These are phyloP conservation scores for Vanrija pseudolonga DNA, from an alignment of 1,284 basidiomycete genomes.

Conservation along the genomic window DNA sequence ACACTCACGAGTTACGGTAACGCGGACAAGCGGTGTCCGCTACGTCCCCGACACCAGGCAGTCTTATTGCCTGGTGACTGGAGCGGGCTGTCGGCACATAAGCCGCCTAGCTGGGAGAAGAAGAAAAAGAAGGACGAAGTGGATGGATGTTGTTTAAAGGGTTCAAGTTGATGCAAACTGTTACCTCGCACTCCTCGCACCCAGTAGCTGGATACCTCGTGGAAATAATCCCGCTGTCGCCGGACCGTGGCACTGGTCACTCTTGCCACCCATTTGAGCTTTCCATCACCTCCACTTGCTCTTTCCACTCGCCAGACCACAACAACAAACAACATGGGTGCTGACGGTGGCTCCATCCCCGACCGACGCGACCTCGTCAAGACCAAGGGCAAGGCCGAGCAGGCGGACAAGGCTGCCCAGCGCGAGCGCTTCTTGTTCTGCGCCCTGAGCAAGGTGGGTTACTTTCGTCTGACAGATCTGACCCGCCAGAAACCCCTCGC, in stretches of 20 bases:
- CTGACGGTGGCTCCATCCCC: conserved; percentile 50
- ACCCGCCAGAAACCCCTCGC: conserved; percentile 64
- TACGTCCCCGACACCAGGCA: conserved; percentile 13
- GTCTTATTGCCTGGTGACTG: conserved; percentile 5
- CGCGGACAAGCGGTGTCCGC: background rate
- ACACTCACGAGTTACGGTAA: conserved; percentile 6
- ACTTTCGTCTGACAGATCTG: background rate
- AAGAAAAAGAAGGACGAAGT: background rate
- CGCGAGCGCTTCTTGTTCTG: conserved; percentile 86
- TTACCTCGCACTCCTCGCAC: background rate
- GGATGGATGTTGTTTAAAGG: background rate
- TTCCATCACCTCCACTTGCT: background rate
- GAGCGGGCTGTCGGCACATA: conserved; percentile 2
- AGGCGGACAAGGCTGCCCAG: conserved; percentile 77
- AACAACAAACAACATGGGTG: conserved; percentile 34
- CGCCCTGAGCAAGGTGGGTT: conserved; percentile 78
- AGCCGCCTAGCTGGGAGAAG: background rate
- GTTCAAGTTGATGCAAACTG: background rate
- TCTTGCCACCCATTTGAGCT: too few relatives aligned
- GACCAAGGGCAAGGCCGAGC: conserved; percentile 52
- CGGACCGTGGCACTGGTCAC: background rate
- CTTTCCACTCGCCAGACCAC: background rate
- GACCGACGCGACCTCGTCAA: conserved; percentile 49
- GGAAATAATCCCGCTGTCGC: background rate
- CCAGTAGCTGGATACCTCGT: background rate